Evolutionary conservation across 2,329 filamentous ascomycete species (phyloP), one percentile per base, ranked within the genome.

Genomic region (Monilinia aucupariae): DNA sequence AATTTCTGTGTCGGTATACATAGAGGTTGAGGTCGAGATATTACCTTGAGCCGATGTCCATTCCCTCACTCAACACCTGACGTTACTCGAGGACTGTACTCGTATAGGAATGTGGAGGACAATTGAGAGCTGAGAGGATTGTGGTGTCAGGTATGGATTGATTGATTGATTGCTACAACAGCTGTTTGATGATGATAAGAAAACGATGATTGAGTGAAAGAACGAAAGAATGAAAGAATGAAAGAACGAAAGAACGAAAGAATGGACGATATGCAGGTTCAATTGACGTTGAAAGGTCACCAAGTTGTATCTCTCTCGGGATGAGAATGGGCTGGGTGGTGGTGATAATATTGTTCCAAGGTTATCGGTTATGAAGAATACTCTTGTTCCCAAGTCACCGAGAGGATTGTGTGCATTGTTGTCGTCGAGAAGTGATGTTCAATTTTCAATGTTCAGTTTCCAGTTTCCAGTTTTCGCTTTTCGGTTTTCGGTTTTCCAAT

Each of bases 131-230:
- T 45, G 48, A 41, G n/a, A 45, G 27, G 27, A 30, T 3, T 54
- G 27, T 61, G 49, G 49, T 22, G 32, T 41, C 34, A 58, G 60
- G n/a, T n/a, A n/a, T n/a, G n/a, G n/a, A n/a, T n/a, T n/a, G n/a
- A n/a, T n/a, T n/a, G n/a, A n/a, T n/a, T n/a, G n/a, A n/a, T 62
- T 62, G 60, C 58, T 62, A 62, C 37, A 45, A 43, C 60, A 62
- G 58, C 60, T 39, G 27, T 52, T 20, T 22, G 25, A 27, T 25
- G 30, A 56, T 25, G 17, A 47, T 27, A 56, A 20, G 41, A 45
- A 22, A 43, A 47, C 27, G 27, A 30, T 3, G 27, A 30, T 3
- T 30, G 27, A 3, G 6, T 30, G 27, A 3, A 30, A 3, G 27
- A 30, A 30, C 6, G 27, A 6, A 30, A 3, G 27, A 6, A 30